A percentile compares a stretch with the other conserved stretches of the same genome.
phyloP scores from a whole-genome alignment of 345 rosid species.

The Lumnitzera littorea region DNA sequence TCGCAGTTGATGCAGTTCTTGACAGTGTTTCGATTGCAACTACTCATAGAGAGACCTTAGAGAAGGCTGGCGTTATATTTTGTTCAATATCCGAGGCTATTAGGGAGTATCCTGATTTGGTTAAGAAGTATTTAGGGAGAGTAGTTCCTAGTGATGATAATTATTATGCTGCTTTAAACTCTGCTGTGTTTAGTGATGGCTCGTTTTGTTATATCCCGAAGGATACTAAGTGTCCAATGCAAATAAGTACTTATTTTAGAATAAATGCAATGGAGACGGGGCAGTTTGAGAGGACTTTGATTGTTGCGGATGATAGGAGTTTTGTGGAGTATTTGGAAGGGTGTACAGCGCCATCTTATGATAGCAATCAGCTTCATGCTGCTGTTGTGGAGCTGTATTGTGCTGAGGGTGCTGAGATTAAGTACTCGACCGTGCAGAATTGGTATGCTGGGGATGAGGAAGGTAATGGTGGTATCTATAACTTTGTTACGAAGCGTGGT shows the following conservation, averaged over 20 bases:
- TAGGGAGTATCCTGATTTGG: constrained; percentile 66
- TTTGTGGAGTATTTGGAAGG: constrained; percentile 95
- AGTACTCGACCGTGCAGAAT: constrained; percentile 89
- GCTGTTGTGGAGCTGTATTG: constrained; percentile 93
- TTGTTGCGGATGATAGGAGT: constrained; percentile 86
- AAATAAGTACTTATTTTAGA: constrained; percentile 81
- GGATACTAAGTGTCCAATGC: constrained; percentile 84
- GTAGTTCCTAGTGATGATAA: constrained; percentile 88
- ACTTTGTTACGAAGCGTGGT: constrained; percentile 95
- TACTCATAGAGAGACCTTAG: constrained; percentile 67
- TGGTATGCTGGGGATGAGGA: constrained; percentile 94
- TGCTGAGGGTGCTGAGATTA: constrained; percentile 73
- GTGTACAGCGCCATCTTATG: constrained; percentile 91
- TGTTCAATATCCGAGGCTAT: constrained; percentile 89
- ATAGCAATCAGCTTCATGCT: constrained; percentile 86
- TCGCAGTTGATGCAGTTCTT: constrained; percentile 86
- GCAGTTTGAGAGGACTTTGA: constrained; percentile 95
- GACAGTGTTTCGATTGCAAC: constrained; percentile 93
- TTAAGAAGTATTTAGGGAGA: constrained; percentile 72
- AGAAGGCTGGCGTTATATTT: constrained; percentile 76
- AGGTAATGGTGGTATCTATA: constrained; percentile 85
- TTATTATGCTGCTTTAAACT: constrained; percentile 73
- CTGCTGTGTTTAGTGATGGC: constrained; percentile 95
- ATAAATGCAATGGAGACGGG: constrained; percentile 90
- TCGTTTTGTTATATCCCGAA: constrained; percentile 79